These are phyloP conservation scores for Miscanthus sacchariflorus DNA, from an alignment of 202 grass and related monocot species.

Conservation along the genomic window DNA sequence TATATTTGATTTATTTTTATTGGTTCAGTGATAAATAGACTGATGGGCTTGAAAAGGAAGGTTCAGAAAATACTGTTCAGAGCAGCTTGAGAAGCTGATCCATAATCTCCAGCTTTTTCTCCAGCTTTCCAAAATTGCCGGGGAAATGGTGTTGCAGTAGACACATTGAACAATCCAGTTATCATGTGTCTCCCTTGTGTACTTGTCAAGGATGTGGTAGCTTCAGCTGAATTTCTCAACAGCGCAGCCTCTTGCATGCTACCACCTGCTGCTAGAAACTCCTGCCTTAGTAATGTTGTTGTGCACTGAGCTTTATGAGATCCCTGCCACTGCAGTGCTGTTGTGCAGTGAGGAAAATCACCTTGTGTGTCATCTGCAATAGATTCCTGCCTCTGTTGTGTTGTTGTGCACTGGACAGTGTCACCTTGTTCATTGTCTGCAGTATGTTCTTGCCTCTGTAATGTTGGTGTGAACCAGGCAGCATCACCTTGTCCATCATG, in stretches of 20 bases:
- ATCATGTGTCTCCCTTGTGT: conserved; percentile 9
- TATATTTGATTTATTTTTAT: conserved; percentile 10
- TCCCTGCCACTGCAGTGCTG: conserved; percentile 12
- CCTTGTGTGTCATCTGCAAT: conserved; percentile 9
- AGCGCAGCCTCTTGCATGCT: conserved; percentile 6
- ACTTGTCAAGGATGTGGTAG: conserved; percentile 24
- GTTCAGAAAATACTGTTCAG: conserved; percentile 45
- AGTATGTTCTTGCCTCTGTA: neutral
- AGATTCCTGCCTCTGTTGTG: conserved; percentile 7
- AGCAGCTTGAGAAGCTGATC: conserved; percentile 35
- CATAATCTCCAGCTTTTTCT: conserved; percentile 37
- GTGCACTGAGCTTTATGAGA: conserved; percentile 3
- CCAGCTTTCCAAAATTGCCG: conserved; percentile 78
- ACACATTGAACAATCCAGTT: conserved; percentile 8
- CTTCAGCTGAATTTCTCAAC: conserved; percentile 19
- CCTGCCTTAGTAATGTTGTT: neutral
- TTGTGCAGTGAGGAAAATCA: neutral
- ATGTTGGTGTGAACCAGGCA: neutral
- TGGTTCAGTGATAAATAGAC: neutral
- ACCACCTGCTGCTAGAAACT: neutral
- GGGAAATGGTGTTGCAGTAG: conserved; percentile 16
- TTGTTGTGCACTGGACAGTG: neutral
- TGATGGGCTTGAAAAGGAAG: conserved; percentile 19
- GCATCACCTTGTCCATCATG: neutral
- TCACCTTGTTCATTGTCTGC: neutral